Percentiles rank a stretch among this genome's conserved stretches.
phyloP scores from a whole-genome alignment of 1,139 yeast genomes.

The Saccharomycopsis hybrid region DNA sequence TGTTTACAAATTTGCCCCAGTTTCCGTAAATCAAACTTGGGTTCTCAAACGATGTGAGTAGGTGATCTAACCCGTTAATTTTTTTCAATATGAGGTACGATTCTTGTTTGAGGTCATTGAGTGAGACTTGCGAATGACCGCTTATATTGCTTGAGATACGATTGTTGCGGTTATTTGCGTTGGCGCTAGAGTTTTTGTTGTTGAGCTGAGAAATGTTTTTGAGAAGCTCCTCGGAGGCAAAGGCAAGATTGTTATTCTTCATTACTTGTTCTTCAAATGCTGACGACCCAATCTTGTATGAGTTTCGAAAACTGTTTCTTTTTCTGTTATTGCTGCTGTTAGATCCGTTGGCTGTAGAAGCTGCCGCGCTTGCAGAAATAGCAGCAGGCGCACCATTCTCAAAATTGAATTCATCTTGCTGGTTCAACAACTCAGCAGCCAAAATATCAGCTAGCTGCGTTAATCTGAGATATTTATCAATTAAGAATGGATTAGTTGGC shows the following conservation, averaged over 20 bases:
- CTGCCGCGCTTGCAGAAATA: not conserved
- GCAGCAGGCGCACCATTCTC: slow-evolving; percentile 22
- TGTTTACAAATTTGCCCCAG: slow-evolving; percentile 18
- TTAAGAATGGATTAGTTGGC: slow-evolving; percentile 62
- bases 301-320: slow-evolving; percentile 22
- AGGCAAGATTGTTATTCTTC: slow-evolving; percentile 32
- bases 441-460: slow-evolving; percentile 51
- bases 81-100: slow-evolving; percentile 18
- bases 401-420: slow-evolving; percentile 23
- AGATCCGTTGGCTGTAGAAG: not conserved
- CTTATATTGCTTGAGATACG: slow-evolving; percentile 16
- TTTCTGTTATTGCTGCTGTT: no score
- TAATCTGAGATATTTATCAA: slow-evolving; percentile 58
- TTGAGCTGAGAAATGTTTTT: slow-evolving; percentile 28
- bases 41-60: slow-evolving; percentile 25
- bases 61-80: slow-evolving; percentile 39
- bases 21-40: slow-evolving; percentile 22
- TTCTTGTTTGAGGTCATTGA: slow-evolving; percentile 14
- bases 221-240: slow-evolving; percentile 35
- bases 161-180: no score
- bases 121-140: slow-evolving; percentile 9
- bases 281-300: slow-evolving; percentile 48
- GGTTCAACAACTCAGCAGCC: slow-evolving; percentile 24
- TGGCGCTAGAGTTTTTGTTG: slow-evolving; percentile 23
- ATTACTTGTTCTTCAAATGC: slow-evolving; percentile 49